A percentile compares a stretch with the other conserved stretches of the same genome.
These are phyloP conservation scores for Xylogone sp. DNA, from an alignment of 2,329 filamentous ascomycete genomes.

Conservation along the genomic window DNA sequence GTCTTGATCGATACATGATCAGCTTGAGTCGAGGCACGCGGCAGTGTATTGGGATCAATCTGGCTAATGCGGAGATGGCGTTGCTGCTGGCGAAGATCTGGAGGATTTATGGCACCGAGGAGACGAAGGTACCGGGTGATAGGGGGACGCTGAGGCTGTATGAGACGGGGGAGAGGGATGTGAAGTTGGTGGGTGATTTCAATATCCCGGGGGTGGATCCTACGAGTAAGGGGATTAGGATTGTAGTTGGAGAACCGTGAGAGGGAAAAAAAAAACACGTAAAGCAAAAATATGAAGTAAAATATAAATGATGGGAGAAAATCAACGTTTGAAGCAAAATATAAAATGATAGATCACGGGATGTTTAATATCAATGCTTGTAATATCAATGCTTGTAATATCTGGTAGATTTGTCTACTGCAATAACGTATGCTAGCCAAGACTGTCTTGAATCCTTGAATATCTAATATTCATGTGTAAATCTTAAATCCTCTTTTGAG, in stretches of 20 bases:
- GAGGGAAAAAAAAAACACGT: too few relatives aligned
- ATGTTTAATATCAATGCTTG: too few relatives aligned
- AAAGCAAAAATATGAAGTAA: too few relatives aligned
- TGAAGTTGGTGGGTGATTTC: background rate
- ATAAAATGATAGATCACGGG: too few relatives aligned
- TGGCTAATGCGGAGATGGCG: background rate
- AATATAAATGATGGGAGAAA: too few relatives aligned
- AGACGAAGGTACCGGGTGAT: background rate
- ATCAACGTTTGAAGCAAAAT: too few relatives aligned
- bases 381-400: too few relatives aligned
- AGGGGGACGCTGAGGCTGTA: background rate
- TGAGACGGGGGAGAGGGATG: conserved; percentile 1
- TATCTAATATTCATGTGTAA: too few relatives aligned
- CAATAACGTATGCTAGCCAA: too few relatives aligned
- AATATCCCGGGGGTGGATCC: background rate
- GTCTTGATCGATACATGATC: background rate
- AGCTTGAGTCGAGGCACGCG: background rate
- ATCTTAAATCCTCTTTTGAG: too few relatives aligned
- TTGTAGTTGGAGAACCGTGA: background rate
- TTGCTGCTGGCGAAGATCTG: background rate
- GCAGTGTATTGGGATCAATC: background rate
- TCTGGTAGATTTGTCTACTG: too few relatives aligned
- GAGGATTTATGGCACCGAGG: background rate
- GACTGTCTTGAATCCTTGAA: too few relatives aligned
- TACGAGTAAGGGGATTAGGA: background rate